phyloP scores from a whole-genome alignment of 805 yeast species.

The Cyberlindnera subsufficiens region DNA sequence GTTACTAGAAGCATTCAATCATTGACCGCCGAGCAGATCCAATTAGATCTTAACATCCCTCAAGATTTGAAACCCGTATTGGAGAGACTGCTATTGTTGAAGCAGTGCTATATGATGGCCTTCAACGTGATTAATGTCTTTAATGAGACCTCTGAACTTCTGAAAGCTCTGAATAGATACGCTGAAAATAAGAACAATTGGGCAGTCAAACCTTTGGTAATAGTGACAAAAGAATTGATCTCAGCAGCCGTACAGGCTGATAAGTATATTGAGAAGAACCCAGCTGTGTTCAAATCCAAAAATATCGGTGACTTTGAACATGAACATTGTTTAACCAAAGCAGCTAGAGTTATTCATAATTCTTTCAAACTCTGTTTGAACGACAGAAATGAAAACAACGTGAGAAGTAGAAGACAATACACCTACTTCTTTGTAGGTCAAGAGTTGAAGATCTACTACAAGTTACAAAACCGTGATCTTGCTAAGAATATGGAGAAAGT shows the following conservation, averaged over 20 bases:
- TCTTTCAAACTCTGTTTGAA: slow-evolving; percentile 74
- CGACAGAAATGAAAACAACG: slow-evolving; percentile 57
- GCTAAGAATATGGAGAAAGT: slow-evolving; percentile 74
- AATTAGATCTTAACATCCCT: background rate
- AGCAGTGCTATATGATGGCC: slow-evolving; percentile 21
- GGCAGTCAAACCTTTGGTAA: slow-evolving; percentile 41
- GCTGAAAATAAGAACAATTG: slow-evolving; percentile 49
- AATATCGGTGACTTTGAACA: slow-evolving; percentile 21
- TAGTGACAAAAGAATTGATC: slow-evolving; percentile 34
- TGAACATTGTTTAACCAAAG: slow-evolving; percentile 38
- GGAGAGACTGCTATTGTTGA: slow-evolving; percentile 8
- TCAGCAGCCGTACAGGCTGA: slow-evolving; percentile 20
- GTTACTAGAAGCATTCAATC: background rate
- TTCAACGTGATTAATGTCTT: slow-evolving; percentile 25
- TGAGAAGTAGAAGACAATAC: slow-evolving; percentile 49
- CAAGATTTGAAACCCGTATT: slow-evolving; percentile 10
- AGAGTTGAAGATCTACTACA: slow-evolving; percentile 64
- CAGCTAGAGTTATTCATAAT: slow-evolving; percentile 62
- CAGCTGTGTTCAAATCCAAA: slow-evolving; percentile 3
- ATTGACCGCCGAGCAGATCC: background rate
- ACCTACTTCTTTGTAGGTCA: slow-evolving; percentile 68
- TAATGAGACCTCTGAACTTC: slow-evolving; percentile 31
- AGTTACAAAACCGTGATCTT: slow-evolving; percentile 59
- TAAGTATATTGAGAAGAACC: slow-evolving; percentile 14
- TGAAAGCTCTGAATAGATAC: slow-evolving; percentile 42